phyloP scores from a whole-genome alignment of 345 rosid species.

The Dovyalis caffra region DNA sequence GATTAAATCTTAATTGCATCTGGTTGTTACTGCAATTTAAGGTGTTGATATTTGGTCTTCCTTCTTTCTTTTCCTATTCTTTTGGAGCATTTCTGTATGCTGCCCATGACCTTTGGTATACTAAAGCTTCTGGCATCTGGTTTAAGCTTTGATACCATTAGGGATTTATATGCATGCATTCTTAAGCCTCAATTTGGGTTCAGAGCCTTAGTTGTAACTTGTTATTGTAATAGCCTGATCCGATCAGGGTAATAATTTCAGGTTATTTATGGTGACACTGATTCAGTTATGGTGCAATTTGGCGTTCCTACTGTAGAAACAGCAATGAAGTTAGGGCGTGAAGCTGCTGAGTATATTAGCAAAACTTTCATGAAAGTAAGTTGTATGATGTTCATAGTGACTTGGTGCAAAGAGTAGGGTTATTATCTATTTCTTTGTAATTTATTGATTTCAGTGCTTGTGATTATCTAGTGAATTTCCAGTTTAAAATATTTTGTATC shows the following conservation, averaged over 20 bases:
- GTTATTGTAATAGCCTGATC: background rate
- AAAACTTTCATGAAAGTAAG: slow-evolving; percentile 78
- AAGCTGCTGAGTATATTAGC: slow-evolving; percentile 90
- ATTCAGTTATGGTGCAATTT: slow-evolving; percentile 99
- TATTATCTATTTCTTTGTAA: background rate
- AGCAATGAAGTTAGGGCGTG: slow-evolving; percentile 91
- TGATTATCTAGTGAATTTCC: no score
- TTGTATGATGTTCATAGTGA: background rate
- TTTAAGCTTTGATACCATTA: no score
- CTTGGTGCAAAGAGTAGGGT: no score
- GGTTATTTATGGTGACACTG: slow-evolving; percentile 98
- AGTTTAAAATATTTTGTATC: no score
- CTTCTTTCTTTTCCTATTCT: no score
- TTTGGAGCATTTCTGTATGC: background rate
- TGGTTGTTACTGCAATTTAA: background rate
- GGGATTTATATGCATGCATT: background rate
- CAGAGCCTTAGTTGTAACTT: slow-evolving; percentile 1
- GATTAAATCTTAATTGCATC: no score
- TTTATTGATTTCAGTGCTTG: background rate
- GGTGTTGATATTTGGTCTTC: background rate
- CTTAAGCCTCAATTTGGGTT: background rate
- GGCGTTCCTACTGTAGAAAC: slow-evolving; percentile 72
- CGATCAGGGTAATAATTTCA: slow-evolving; percentile 23
- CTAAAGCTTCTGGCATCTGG: background rate
- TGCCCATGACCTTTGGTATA: background rate